Base-by-base conservation (phyloP, 2,329 filamentous ascomycete genomes). In the Exserohilum rostratum region DNA sequence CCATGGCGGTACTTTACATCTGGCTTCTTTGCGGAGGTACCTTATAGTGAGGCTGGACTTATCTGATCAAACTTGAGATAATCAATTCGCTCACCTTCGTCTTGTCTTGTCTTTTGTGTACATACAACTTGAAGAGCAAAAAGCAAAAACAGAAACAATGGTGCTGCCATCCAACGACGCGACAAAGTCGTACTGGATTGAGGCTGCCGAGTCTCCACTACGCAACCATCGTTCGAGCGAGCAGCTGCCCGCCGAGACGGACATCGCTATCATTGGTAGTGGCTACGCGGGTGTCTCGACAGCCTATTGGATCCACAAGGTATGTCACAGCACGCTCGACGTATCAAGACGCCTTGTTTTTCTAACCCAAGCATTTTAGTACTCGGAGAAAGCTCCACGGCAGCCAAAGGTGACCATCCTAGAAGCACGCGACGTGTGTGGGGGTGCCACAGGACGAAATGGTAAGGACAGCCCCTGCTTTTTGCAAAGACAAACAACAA, bases 231-330 rank as follows among this genome's bases (percentile, higher is more conserved):
- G 48, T 15, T 58, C 55, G 13, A 55, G 52, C 45, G 52, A 58
- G 12, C 6, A 40, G n/a, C 22, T 58, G 9, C 55, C 44, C 30
- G 39, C 43, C 15, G 38, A 52, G 13, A 59, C 57, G n/a, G 57
- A 59, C 48, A 46, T 59, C n/a, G 57, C 50, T 29, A 54, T 59
- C 29, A 59, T 59, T 44, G 57, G 57, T 33, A 48, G 50, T 45
- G 57, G 53, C 12, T 59, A 57, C 10, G 53, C 57, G n/a, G 57
- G 53, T 20, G 57, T 50, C 12, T 45, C 57, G 15, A 57, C 53
- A 5, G 57, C 57, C 12, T 59, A 59, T 33, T 59, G 57, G 57
- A 53, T 59, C 33, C 50, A 59, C 38, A 59, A 53, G 44, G 57
- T 59, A 42, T 37, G 57, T 49, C 22, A 22, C 29, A 17, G 17